These are phyloP conservation scores for Spiraea crenata DNA, from an alignment of 331 rosid genomes.

Conservation along the genomic window DNA sequence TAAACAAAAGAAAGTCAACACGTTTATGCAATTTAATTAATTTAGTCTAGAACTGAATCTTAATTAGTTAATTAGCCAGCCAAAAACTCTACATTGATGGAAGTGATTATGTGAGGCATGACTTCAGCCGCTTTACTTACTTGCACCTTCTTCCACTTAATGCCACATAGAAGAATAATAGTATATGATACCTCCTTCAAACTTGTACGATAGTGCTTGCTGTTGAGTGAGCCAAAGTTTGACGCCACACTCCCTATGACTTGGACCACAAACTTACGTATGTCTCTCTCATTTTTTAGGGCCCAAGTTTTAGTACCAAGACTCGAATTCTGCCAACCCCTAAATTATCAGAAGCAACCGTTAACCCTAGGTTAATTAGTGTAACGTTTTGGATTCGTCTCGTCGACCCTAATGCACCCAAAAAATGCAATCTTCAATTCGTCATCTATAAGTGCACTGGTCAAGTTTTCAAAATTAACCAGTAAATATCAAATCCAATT, in stretches of 20 bases:
- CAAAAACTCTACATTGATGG: constrained; percentile 2
- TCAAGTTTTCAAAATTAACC: too few relatives aligned
- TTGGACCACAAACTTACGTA: constrained; percentile 13
- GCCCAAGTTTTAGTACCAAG: not conserved
- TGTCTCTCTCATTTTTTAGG: not conserved
- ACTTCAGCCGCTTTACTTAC: constrained; percentile 15
- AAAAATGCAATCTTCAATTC: too few relatives aligned
- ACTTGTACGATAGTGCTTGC: constrained; percentile 2
- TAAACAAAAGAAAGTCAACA: too few relatives aligned
- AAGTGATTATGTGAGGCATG: constrained; percentile 27
- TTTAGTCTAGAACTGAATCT: not conserved
- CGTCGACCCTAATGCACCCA: too few relatives aligned
- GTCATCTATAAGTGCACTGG: too few relatives aligned
- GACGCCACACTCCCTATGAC: constrained; percentile 17
- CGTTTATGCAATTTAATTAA: not conserved
- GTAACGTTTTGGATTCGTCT: too few relatives aligned
- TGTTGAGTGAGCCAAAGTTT: constrained; percentile 12
- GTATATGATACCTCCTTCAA: not conserved
- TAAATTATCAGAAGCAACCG: too few relatives aligned
- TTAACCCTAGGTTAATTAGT: too few relatives aligned
- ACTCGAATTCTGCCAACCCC: too few relatives aligned
- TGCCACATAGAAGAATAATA: not conserved
- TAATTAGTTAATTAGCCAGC: not conserved
- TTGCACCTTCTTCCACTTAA: constrained; percentile 6
- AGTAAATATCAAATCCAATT: too few relatives aligned